Conservation (phyloP, 164 flowering plant genomes). For the Warburgia ugandensis region DNA sequence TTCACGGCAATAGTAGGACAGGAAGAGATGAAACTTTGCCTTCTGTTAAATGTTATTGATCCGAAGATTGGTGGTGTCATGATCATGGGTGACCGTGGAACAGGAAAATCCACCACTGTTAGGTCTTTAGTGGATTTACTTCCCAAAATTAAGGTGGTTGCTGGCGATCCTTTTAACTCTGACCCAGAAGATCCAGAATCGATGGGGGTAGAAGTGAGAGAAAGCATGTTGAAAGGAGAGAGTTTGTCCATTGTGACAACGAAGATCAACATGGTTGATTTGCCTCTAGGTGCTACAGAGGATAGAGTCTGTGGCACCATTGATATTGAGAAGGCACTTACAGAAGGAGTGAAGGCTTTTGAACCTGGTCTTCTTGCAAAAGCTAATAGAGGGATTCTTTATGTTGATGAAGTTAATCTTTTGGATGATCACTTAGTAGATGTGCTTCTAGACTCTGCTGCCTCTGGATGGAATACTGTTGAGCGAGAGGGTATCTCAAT, state of each 20-base stretch:
- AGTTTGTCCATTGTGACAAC: conserved; percentile 38
- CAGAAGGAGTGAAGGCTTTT: conserved; percentile 95
- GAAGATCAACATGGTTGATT: conserved; percentile 94
- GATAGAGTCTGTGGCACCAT: conserved; percentile 97
- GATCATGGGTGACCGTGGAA: conserved; percentile 99
- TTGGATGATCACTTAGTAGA: conserved; percentile 92
- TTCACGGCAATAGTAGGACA: conserved; percentile 96
- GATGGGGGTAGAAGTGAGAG: conserved; percentile 86
- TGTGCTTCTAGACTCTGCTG: conserved; percentile 87
- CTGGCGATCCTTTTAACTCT: conserved; percentile 85
- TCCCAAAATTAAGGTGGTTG: conserved; percentile 76
- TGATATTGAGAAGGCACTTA: conserved; percentile 91
- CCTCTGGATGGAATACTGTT: conserved; percentile 98
- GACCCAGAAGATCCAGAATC: conserved; percentile 90
- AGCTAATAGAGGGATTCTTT: conserved; percentile 92
- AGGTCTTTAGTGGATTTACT: conserved; percentile 89
- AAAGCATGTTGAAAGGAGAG: conserved; percentile 48
- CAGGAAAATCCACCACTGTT: conserved; percentile 92
- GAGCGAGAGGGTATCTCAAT: conserved; percentile 97
- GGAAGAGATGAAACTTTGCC: conserved; percentile 97
- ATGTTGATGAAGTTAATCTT: conserved; percentile 93
- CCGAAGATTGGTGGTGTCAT: conserved; percentile 98
- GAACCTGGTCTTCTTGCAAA: conserved; percentile 96
- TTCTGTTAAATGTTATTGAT: conserved; percentile 85
- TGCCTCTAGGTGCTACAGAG: conserved; percentile 94